These are phyloP conservation scores for Fusarium foetens DNA, from an alignment of 2,329 filamentous ascomycete species.

Conservation along the genomic window DNA sequence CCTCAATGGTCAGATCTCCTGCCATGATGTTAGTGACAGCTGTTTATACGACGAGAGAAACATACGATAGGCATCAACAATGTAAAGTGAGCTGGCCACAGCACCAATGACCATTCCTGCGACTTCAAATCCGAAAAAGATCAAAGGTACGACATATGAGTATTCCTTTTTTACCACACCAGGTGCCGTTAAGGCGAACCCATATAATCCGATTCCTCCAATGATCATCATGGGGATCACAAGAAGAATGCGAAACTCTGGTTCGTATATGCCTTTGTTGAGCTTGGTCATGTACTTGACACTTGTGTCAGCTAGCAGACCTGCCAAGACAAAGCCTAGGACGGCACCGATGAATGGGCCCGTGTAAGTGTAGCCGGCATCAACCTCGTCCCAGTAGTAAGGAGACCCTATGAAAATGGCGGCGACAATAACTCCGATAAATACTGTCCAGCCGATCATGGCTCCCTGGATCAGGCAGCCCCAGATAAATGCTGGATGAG, in stretches of 20 bases:
- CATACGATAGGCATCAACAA: slow-evolving; percentile 91
- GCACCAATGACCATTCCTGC: slow-evolving; percentile 93
- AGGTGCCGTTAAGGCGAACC: slow-evolving; percentile 79
- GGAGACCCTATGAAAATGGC: slow-evolving; percentile 84
- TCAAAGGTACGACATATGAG: slow-evolving; percentile 77
- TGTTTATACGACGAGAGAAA: slow-evolving; percentile 32
- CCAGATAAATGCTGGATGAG: slow-evolving; percentile 89
- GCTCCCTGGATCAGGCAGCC: slow-evolving; percentile 82
- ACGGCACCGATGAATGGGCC: slow-evolving; percentile 87
- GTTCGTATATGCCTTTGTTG: slow-evolving; percentile 88
- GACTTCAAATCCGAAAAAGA: slow-evolving; percentile 87
- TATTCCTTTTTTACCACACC: slow-evolving; percentile 67
- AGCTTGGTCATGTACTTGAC: slow-evolving; percentile 75
- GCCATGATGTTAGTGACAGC: background rate
- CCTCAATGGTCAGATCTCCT: slow-evolving; percentile 86
- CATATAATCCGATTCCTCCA: slow-evolving; percentile 81
- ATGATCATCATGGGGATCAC: slow-evolving; percentile 85
- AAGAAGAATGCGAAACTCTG: slow-evolving; percentile 87
- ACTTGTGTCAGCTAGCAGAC: slow-evolving; percentile 76
- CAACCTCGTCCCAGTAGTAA: slow-evolving; percentile 81
- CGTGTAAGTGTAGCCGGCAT: slow-evolving; percentile 88
- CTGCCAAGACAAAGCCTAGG: slow-evolving; percentile 79
- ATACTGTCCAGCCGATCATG: slow-evolving; percentile 95
- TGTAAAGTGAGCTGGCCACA: slow-evolving; percentile 85
- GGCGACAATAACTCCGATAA: slow-evolving; percentile 86